phyloP scores from a whole-genome alignment of 441 rosid genomes.

The Francoa sonchifolia region DNA sequence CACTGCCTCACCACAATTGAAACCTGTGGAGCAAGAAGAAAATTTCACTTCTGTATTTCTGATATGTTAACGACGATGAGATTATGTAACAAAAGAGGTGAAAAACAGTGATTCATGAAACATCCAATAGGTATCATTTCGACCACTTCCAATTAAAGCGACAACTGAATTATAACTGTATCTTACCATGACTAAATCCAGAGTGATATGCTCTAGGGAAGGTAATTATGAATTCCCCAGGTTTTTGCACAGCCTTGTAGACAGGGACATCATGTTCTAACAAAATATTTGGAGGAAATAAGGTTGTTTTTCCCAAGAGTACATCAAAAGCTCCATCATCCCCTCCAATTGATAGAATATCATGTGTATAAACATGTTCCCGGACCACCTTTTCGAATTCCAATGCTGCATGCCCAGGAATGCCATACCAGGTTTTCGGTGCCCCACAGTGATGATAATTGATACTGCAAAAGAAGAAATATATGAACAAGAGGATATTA shows the following conservation, averaged over 20 bases:
- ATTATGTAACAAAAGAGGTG: neutral
- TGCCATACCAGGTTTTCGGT: slow-evolving; percentile 97
- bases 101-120: neutral
- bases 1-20: slow-evolving; percentile 99
- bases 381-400: slow-evolving; percentile 84
- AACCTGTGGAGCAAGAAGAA: slow-evolving; percentile 37
- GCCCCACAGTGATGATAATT: slow-evolving; percentile 99
- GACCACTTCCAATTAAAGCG: slow-evolving; percentile 1
- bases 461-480: slow-evolving; percentile 41
- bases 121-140: neutral
- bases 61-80: neutral
- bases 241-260: slow-evolving; percentile 93
- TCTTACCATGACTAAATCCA: slow-evolving; percentile 94
- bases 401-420: slow-evolving; percentile 92
- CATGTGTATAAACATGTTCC: slow-evolving; percentile 66
- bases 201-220: slow-evolving; percentile 99
- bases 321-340: slow-evolving; percentile 98
- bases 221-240: slow-evolving; percentile 86
- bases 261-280: slow-evolving; percentile 81
- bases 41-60: slow-evolving; percentile 1
- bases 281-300: slow-evolving; percentile 87
- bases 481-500: neutral
- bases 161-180: slow-evolving; percentile 1
- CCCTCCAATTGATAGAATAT: slow-evolving; percentile 63
- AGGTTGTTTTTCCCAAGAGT: slow-evolving; percentile 91